phyloP scores from a whole-genome alignment of 768 basidiomycete genomes.

The Leccinum fibrillosum region DNA sequence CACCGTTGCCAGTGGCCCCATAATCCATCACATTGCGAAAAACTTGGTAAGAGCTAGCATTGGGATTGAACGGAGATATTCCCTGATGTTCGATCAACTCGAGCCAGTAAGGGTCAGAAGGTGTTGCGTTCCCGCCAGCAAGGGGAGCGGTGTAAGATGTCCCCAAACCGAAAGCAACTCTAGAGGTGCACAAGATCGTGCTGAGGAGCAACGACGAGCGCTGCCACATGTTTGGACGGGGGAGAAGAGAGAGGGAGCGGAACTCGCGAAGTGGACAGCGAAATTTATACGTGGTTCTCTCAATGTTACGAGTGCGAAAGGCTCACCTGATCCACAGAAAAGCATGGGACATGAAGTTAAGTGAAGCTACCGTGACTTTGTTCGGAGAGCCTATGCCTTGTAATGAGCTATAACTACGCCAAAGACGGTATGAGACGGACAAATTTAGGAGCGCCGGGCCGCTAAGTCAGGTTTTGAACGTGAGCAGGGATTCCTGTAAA shows the following conservation, averaged over 20 bases:
- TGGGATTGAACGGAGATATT: constrained; percentile 60
- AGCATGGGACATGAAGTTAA: not conserved
- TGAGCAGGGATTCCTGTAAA: not conserved
- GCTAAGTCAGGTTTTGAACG: not conserved
- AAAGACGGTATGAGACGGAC: not conserved
- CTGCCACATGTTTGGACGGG: constrained; percentile 8
- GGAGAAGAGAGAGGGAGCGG: not conserved
- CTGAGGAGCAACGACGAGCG: constrained; percentile 8
- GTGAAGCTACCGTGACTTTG: not conserved
- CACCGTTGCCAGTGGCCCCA: constrained; percentile 58
- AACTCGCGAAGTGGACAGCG: constrained; percentile 30
- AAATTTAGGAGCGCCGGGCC: not conserved
- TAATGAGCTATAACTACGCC: not conserved
- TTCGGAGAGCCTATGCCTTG: not conserved
- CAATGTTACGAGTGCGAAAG: not conserved
- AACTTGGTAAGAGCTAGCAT: constrained; percentile 54
- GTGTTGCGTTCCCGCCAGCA: constrained; percentile 44
- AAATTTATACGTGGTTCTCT: not conserved
- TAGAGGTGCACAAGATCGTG: constrained; percentile 5
- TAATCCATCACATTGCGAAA: constrained; percentile 73
- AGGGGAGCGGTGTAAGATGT: constrained; percentile 47
- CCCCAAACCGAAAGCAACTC: constrained; percentile 34
- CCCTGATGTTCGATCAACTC: constrained; percentile 70
- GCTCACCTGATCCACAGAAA: not conserved
- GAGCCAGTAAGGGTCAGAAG: constrained; percentile 57